Conservation (phyloP, 2,329 filamentous ascomycete species). For the Chaetomium olivaceum region DNA sequence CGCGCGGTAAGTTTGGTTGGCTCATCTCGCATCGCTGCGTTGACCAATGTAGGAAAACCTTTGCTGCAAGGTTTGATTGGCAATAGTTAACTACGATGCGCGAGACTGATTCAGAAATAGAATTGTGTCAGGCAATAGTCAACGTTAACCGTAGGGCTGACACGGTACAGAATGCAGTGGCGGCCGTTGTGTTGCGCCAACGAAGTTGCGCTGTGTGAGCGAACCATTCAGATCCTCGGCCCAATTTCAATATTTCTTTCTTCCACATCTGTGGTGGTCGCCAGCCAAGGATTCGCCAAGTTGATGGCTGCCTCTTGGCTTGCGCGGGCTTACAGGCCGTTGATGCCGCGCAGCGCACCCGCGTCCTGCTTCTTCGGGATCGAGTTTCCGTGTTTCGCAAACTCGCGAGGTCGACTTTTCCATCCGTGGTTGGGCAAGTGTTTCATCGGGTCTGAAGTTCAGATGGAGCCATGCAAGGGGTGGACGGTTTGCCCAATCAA, state of each 20-base stretch:
- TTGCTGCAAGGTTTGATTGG: background rate
- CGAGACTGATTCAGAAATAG: background rate
- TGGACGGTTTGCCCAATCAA: constrained; percentile 7
- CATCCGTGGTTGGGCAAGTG: constrained; percentile 17
- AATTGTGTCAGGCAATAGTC: background rate
- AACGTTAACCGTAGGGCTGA: background rate
- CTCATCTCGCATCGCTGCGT: background rate
- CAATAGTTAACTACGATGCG: background rate
- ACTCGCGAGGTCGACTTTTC: background rate
- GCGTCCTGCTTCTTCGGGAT: constrained; percentile 15
- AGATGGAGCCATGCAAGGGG: constrained; percentile 17
- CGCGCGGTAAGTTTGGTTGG: constrained; percentile 12
- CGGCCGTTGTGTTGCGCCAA: background rate
- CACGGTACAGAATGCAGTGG: background rate
- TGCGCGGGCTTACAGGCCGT: background rate
- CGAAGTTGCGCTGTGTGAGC: background rate
- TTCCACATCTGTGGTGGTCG: background rate
- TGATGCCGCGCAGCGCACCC: constrained; percentile 18
- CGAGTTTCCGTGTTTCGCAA: constrained; percentile 26
- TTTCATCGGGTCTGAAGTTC: constrained; percentile 16
- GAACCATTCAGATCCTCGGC: background rate
- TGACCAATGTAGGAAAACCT: background rate
- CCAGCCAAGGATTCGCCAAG: constrained; percentile 1
- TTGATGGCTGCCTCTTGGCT: background rate
- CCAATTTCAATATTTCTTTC: background rate